A percentile compares a stretch with the other conserved stretches of the same genome.
These are phyloP conservation scores for Olyra latifolia DNA, from an alignment of 176 grass and related monocot species.

Conservation along the genomic window DNA sequence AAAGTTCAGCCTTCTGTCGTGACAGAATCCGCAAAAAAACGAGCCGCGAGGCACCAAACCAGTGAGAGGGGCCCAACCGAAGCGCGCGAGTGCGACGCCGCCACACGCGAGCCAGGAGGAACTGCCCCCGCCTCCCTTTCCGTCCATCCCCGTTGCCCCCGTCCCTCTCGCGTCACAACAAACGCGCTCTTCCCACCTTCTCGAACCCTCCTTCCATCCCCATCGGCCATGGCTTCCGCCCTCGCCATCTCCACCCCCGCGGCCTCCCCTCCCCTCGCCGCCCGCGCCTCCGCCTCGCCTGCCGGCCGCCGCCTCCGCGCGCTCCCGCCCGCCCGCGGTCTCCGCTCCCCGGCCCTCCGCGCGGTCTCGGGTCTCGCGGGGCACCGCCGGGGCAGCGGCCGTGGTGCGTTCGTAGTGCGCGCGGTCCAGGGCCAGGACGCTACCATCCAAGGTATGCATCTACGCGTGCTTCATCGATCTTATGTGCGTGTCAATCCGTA, in stretches of 20 bases:
- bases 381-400: background rate
- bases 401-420: constrained; percentile 34
- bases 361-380: background rate
- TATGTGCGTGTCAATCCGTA: background rate
- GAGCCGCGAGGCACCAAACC: background rate
- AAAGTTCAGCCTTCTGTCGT: background rate
- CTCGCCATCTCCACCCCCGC: constrained; percentile 35
- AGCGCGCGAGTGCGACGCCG: background rate
- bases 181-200: constrained; percentile 28
- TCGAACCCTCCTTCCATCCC: constrained; percentile 18
- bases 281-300: background rate
- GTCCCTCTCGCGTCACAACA: constrained; percentile 28
- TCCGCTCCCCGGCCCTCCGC: constrained; percentile 33
- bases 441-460: constrained; percentile 58
- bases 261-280: constrained; percentile 6
- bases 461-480: background rate
- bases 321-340: constrained; percentile 31
- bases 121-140: background rate
- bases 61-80: background rate
- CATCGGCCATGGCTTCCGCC: constrained; percentile 48
- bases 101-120: background rate
- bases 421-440: constrained; percentile 55
- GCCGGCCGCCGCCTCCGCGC: constrained; percentile 1
- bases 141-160: background rate
- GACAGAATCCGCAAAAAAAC: background rate